Base-by-base conservation (phyloP, 306 rosid species). In the Citrullus colocynthis region DNA sequence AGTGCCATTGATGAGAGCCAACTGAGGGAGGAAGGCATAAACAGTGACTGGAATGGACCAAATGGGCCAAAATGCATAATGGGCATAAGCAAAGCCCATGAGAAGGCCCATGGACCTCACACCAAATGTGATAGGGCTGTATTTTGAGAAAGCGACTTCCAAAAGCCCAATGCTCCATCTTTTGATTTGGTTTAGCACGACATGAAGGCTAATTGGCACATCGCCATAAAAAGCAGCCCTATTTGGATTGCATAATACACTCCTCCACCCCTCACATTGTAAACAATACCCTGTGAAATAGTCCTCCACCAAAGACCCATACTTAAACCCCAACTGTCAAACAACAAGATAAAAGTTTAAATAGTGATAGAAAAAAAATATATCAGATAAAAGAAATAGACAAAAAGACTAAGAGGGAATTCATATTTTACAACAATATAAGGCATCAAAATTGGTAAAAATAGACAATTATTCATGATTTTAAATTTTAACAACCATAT, bases 241-340 rank as follows among this genome's bases (percentile, higher is more conserved):
- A 0, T 83, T 36, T 4, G 88, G 88, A 58, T 84, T 80, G 77
- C 88, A 84, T 4, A 87, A 72, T 51, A 78, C 34, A 10, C 77
- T 3, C 24, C 21, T 80, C 88, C 88, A 87, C 39, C 88, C 90
- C 72, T 87, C 80, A 8, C 81, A 82, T 5, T 80, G 78, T 11
- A 80, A 30, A 8, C 15, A 32, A 34, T 28, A 84, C 0, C 86
- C 78, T 6, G 86, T 80, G 79, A 0, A 57, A 59, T 6, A 80
- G 45, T 82, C 88, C 79, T 87, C 90, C n/a, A 76, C 78, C 3
- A 84, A 9, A 1, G 86, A 74, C 18, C 88, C 90, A 75, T 87
- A 80, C 64, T 79, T 80, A 3, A 87, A 74, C 0, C 88, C 90
- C 54, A 84, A 12, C 85, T 87, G 67, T 37, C 9, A 18, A 56